These are phyloP conservation scores for Davidsoniella virescens DNA, from an alignment of 2,329 filamentous ascomycete species.

Conservation along the genomic window DNA sequence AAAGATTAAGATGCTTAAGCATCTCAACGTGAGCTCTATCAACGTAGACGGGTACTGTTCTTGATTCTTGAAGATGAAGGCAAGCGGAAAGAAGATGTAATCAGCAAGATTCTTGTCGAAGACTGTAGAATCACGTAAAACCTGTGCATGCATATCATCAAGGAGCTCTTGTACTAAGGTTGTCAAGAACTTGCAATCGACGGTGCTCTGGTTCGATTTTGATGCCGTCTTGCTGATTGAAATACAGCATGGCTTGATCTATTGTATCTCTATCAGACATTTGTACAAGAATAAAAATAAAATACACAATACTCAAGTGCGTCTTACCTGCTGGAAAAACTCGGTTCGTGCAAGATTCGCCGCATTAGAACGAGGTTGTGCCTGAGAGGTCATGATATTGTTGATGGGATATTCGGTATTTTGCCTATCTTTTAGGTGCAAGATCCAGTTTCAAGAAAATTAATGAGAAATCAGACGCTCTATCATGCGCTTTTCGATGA, in stretches of 20 bases:
- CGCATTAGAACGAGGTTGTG: neutral
- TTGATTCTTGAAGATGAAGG: conserved; percentile 66
- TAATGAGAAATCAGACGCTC: too few species aligned
- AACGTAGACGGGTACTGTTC: conserved; percentile 53
- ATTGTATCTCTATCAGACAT: conserved; percentile 7
- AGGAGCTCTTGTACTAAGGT: conserved; percentile 30
- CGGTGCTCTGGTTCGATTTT: conserved; percentile 27
- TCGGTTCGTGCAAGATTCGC: conserved; percentile 18
- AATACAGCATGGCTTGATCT: conserved; percentile 49
- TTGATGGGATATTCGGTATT: too few species aligned
- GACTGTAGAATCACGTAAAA: conserved; percentile 26
- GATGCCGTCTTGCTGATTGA: conserved; percentile 42
- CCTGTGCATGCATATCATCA: conserved; percentile 29
- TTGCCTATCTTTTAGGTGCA: too few species aligned
- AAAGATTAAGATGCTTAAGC: conserved; percentile 54
- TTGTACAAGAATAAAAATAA: too few species aligned
- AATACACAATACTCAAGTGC: neutral
- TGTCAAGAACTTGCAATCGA: conserved; percentile 28
- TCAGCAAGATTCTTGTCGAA: conserved; percentile 76
- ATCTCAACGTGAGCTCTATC: conserved; percentile 62
- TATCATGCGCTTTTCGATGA: too few species aligned
- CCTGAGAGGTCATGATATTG: neutral
- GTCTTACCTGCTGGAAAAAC: conserved; percentile 23
- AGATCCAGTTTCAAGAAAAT: too few species aligned
- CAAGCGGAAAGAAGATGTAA: conserved; percentile 88